Base-by-base conservation (phyloP, 169 alveolate species). In the Theileria sp. region DNA sequence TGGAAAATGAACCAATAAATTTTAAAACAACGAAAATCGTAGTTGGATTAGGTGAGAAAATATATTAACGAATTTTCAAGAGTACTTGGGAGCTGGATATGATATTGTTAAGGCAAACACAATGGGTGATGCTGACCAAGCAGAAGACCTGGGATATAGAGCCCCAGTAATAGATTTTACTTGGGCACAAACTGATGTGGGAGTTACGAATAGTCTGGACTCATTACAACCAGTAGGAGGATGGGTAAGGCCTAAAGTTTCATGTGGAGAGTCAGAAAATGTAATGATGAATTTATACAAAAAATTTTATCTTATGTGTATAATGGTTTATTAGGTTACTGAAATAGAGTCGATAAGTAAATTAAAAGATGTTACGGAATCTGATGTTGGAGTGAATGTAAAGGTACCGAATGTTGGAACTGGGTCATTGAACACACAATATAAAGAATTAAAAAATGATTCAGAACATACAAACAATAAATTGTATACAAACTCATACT, bases 161-260 rank as follows among this genome's bases (percentile, higher is more conserved):
- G 87, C 72, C 44, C 91, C 91, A 5, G 79, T 85, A 10, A 38
- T 85, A 17, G 91, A 85, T 19, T 77, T 85, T 17, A 32, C 70
- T 19, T 85, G 91, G 91, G 79, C 87, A 19, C 78, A 51, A 28
- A 54, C 91, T 4, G 91, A 79, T 44, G 87, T 71, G 30, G 87
- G 91, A 26, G 91, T 79, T 56, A 77, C 91, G 25, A 83, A 83
- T 34, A 83, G 89, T 51, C 73, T 83, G 77, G 80, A 75, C 28
- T 83, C 80, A 77, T 67, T 83, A 26, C 87, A 79, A 72, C 91
- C 91, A 15, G 38, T 85, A 30, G 91, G 91, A n/a, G 91, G 91
- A 8, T 85, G 91, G 91, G 87, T 79, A 15, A 21, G 91, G n/a
- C 91, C 91, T 10, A 79, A 69, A 79, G 80, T 66, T 17, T 74